Percentiles rank a stretch among this genome's conserved stretches.
These are phyloP conservation scores for Suillus sp. DNA, from an alignment of 768 basidiomycete genomes.

Conservation along the genomic window DNA sequence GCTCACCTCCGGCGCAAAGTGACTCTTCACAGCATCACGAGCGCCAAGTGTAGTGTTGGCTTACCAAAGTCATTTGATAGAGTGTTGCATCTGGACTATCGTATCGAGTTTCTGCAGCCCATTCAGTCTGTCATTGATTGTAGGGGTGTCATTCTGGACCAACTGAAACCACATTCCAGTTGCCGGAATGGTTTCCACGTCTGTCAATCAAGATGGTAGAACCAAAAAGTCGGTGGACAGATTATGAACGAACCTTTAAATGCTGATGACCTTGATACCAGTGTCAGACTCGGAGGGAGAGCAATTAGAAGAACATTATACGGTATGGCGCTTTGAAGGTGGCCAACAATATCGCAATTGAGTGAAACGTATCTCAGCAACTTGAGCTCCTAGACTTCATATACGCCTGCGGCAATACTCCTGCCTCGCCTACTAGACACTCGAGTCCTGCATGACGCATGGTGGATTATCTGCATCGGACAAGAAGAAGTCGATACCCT, in stretches of 20 bases:
- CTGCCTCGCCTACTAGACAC: too few species aligned
- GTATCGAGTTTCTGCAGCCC: slow-evolving; percentile 57
- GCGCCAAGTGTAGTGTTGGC: slow-evolving; percentile 21
- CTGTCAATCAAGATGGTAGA: slow-evolving; percentile 52
- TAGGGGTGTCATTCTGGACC: slow-evolving; percentile 49
- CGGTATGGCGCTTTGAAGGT: slow-evolving; percentile 61
- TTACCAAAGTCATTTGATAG: slow-evolving; percentile 42
- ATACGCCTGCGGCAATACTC: slow-evolving; percentile 92
- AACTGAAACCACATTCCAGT: slow-evolving; percentile 54
- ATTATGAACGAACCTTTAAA: slow-evolving; percentile 1
- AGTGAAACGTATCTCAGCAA: slow-evolving; percentile 75
- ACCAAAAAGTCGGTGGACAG: neutral
- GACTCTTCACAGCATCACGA: slow-evolving; percentile 74
- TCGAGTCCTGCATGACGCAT: too few species aligned
- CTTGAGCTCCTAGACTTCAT: slow-evolving; percentile 83
- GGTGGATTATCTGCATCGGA: too few species aligned
- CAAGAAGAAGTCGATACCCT: slow-evolving; percentile 95
- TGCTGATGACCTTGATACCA: slow-evolving; percentile 54
- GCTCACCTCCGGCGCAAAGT: slow-evolving; percentile 84
- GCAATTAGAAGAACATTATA: slow-evolving; percentile 51
- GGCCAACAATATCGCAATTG: slow-evolving; percentile 77
- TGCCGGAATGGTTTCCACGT: slow-evolving; percentile 41
- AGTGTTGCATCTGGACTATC: slow-evolving; percentile 51
- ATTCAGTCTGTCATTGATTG: slow-evolving; percentile 53
- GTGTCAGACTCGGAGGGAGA: slow-evolving; percentile 63